Evolutionary conservation across 768 basidiomycete species (phyloP).

Genomic region (Calocybe gangraenosa): DNA sequence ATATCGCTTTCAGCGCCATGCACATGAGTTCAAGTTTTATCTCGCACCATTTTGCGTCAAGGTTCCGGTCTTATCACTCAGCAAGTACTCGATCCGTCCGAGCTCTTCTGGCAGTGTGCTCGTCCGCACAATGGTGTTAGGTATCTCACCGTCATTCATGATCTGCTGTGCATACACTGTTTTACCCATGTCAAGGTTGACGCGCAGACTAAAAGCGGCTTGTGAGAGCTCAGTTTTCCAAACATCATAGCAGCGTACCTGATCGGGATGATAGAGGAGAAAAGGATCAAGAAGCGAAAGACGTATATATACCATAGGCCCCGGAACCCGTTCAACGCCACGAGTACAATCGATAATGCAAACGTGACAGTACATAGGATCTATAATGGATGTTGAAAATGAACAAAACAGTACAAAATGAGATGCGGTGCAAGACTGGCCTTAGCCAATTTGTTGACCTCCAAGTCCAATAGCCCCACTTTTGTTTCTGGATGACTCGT

Average conservation of each 20-base stretch:
- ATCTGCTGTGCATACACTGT: conserved; percentile 96
- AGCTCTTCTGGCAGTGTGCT: conserved; percentile 96
- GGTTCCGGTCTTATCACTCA: conserved; percentile 98
- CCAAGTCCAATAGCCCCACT: conserved; percentile 84
- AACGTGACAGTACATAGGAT: conserved; percentile 95
- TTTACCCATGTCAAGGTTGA: conserved; percentile 99
- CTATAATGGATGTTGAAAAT: conserved; percentile 32
- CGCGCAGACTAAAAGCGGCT: conserved; percentile 67
- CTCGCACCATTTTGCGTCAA: conserved; percentile 89
- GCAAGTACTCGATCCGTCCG: conserved; percentile 89
- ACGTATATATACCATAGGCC: conserved; percentile 96
- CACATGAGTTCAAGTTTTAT: neutral
- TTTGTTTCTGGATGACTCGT: conserved; percentile 97
- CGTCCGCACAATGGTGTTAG: conserved; percentile 94
- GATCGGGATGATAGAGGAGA: conserved; percentile 99
- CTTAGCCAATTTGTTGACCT: conserved; percentile 95
- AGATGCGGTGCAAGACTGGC: conserved; percentile 56
- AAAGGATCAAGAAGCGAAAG: conserved; percentile 94
- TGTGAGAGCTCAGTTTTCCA: neutral
- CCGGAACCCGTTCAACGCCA: conserved; percentile 93
- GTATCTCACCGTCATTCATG: conserved; percentile 90
- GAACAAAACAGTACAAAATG: neutral
- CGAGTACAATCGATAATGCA: conserved; percentile 83
- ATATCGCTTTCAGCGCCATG: neutral
- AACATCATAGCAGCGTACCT: conserved; percentile 52